These are phyloP conservation scores for Periconia digitata DNA, from an alignment of 2,329 filamentous ascomycete genomes.

Conservation along the genomic window DNA sequence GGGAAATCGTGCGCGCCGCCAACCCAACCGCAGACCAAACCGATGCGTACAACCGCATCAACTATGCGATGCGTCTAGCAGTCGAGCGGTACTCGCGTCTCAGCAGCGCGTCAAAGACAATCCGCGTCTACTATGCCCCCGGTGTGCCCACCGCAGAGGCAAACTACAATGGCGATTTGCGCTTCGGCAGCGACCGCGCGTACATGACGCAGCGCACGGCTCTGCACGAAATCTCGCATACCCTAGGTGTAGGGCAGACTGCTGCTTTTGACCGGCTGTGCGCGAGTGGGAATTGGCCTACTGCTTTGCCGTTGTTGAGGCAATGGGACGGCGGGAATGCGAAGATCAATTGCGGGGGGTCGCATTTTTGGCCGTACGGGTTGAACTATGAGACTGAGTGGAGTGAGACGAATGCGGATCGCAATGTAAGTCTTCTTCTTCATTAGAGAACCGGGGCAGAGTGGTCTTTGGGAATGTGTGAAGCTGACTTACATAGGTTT, in stretches of 20 bases:
- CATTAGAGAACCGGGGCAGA: too few relatives aligned
- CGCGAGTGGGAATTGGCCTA: constrained; percentile 33
- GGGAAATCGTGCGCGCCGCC: constrained; percentile 28
- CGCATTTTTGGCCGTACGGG: constrained; percentile 39
- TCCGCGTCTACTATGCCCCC: constrained; percentile 32
- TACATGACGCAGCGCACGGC: constrained; percentile 41
- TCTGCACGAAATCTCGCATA: constrained; percentile 40
- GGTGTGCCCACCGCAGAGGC: constrained; percentile 39
- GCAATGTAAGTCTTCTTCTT: constrained; percentile 26
- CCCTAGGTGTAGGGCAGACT: constrained; percentile 37
- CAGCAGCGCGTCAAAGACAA: constrained; percentile 26
- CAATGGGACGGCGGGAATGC: constrained; percentile 33
- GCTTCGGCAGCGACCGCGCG: constrained; percentile 34
- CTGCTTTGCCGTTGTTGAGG: constrained; percentile 32
- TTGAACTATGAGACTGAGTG: constrained; percentile 27
- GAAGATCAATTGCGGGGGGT: constrained; percentile 36
- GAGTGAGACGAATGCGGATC: constrained; percentile 29
- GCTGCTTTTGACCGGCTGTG: constrained; percentile 33
- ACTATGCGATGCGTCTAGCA: constrained; percentile 34
- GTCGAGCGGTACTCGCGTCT: constrained; percentile 27
- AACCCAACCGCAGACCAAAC: constrained; percentile 34
- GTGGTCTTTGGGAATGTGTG: not conserved
- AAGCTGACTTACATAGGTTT: not conserved
- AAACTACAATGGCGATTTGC: constrained; percentile 38
- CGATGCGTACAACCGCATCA: constrained; percentile 36